Percentiles rank a stretch among this genome's conserved stretches.
These are phyloP conservation scores for Scalesia atractyloides DNA, from an alignment of 129 eudicot genomes.

Conservation along the genomic window DNA sequence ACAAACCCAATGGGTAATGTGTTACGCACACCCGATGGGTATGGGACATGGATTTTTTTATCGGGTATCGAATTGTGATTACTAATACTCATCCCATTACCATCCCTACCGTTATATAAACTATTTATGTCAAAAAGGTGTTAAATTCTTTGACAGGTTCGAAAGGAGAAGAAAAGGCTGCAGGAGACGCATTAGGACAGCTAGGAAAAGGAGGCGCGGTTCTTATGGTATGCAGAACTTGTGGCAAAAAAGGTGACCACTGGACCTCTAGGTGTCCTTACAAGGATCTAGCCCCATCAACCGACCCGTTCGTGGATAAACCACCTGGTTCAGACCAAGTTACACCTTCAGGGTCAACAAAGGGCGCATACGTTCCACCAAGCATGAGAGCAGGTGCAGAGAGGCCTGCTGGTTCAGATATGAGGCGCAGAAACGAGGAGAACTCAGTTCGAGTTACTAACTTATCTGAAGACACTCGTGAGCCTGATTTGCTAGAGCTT, in stretches of 20 bases:
- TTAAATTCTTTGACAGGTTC: constrained; percentile 29
- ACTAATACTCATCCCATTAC: too few species aligned
- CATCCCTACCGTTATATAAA: too few species aligned
- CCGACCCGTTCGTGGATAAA: constrained; percentile 40
- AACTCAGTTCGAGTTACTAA: constrained; percentile 60
- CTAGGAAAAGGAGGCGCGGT: constrained; percentile 56
- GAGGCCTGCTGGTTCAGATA: constrained; percentile 43
- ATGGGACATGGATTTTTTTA: too few species aligned
- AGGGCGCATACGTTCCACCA: constrained; percentile 56
- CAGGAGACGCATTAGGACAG: constrained; percentile 46
- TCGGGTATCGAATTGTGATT: too few species aligned
- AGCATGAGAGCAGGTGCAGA: constrained; percentile 55
- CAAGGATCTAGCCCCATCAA: constrained; percentile 47
- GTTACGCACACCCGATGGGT: too few species aligned
- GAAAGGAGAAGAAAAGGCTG: constrained; percentile 47
- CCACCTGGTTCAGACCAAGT: constrained; percentile 30
- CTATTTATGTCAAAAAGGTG: too few species aligned
- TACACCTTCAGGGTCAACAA: constrained; percentile 29
- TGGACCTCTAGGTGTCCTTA: constrained; percentile 63
- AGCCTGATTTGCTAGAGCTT: constrained; percentile 55
- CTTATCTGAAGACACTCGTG: constrained; percentile 57
- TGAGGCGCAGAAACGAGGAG: constrained; percentile 60
- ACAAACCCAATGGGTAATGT: too few species aligned
- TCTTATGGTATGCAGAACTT: constrained; percentile 66
- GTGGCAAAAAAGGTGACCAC: constrained; percentile 64